Evolutionary conservation across 2,329 filamentous ascomycete species (phyloP).

Genomic region (Fusarium sp.): DNA sequence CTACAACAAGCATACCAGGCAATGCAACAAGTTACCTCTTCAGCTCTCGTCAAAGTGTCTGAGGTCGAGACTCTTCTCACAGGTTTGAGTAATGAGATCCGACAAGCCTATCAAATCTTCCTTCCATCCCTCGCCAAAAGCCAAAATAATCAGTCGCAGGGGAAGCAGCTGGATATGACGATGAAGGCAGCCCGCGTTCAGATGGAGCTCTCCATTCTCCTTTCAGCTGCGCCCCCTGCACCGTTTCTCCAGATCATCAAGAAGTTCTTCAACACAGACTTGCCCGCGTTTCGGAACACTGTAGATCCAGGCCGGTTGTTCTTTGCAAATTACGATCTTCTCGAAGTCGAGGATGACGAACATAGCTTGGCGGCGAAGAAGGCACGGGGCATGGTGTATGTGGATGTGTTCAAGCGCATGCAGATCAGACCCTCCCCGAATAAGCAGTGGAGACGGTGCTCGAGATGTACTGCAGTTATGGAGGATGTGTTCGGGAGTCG

Average conservation of each 20-base stretch:
- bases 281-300: constrained; percentile 66
- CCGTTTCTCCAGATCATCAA: constrained; percentile 68
- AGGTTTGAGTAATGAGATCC: constrained; percentile 59
- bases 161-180: constrained; percentile 55
- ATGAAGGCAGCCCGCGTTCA: constrained; percentile 59
- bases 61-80: constrained; percentile 72
- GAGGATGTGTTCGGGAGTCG: constrained; percentile 63
- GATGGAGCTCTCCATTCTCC: constrained; percentile 62
- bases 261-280: constrained; percentile 68
- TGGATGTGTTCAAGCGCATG: constrained; percentile 68
- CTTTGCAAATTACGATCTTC: constrained; percentile 75
- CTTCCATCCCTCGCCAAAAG: constrained; percentile 58
- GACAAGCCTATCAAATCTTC: constrained; percentile 59
- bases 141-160: constrained; percentile 56
- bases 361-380: constrained; percentile 55
- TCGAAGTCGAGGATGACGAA: constrained; percentile 71
- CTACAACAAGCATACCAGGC: constrained; percentile 67
- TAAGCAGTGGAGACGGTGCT: constrained; percentile 53
- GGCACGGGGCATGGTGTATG: constrained; percentile 49
- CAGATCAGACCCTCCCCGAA: constrained; percentile 54
- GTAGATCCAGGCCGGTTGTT: constrained; percentile 75
- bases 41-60: constrained; percentile 65
- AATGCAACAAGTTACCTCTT: constrained; percentile 61
- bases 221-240: constrained; percentile 57
- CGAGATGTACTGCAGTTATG: constrained; percentile 72